Conservation (phyloP, 2,329 filamentous ascomycete genomes). For the Ophiosphaerella korrae region DNA sequence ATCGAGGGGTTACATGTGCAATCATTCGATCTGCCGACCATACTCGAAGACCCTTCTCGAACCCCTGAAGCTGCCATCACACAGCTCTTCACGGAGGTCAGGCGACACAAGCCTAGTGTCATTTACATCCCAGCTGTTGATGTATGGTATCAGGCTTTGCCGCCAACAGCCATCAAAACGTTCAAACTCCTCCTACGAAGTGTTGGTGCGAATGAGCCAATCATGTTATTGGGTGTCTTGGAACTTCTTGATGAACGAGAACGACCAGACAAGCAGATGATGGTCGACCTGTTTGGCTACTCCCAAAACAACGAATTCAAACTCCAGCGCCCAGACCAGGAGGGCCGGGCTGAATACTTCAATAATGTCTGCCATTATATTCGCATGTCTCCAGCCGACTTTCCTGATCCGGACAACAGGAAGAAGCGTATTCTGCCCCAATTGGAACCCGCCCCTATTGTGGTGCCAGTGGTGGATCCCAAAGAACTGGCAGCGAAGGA, state of each 20-base stretch:
- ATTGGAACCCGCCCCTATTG: slow-evolving; percentile 72
- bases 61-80: slow-evolving; percentile 87
- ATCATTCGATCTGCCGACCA: slow-evolving; percentile 86
- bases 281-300: slow-evolving; percentile 83
- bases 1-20: slow-evolving; percentile 95
- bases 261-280: slow-evolving; percentile 63
- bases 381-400: slow-evolving; percentile 78
- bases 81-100: slow-evolving; percentile 87
- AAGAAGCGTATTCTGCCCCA: slow-evolving; percentile 83
- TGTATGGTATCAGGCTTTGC: slow-evolving; percentile 76
- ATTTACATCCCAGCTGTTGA: slow-evolving; percentile 93
- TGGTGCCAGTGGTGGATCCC: slow-evolving; percentile 56
- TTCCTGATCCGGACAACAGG: slow-evolving; percentile 83
- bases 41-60: slow-evolving; percentile 81
- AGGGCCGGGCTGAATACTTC: slow-evolving; percentile 81
- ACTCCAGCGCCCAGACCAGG: slow-evolving; percentile 69
- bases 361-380: slow-evolving; percentile 74
- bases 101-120: slow-evolving; percentile 92
- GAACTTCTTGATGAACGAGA: slow-evolving; percentile 68
- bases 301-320: slow-evolving; percentile 77
- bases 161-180: slow-evolving; percentile 72
- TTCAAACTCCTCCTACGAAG: slow-evolving; percentile 82
- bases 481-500: slow-evolving; percentile 76
- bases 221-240: slow-evolving; percentile 84
- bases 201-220: slow-evolving; percentile 86